Evolutionary conservation across 768 basidiomycete species (phyloP).

Genomic region (Mycena vitilis): DNA sequence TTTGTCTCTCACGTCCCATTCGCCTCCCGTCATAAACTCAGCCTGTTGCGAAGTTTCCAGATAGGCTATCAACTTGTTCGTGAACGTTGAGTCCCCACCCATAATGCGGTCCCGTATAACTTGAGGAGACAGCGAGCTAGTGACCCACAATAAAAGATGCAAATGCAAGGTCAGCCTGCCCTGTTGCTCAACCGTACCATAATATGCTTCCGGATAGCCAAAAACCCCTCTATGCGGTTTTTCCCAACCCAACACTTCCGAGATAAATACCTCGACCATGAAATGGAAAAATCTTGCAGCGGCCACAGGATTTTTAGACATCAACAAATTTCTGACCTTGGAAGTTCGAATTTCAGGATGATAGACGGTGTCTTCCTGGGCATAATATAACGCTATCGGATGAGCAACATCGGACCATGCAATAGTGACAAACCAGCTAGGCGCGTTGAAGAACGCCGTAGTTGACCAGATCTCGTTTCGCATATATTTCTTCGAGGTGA

Average conservation of each 20-base stretch:
- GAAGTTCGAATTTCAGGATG: not conserved
- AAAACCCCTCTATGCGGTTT: slow-evolving; percentile 37
- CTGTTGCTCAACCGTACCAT: slow-evolving; percentile 51
- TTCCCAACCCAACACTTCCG: slow-evolving; percentile 40
- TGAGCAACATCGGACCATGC: not conserved
- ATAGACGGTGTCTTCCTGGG: not conserved
- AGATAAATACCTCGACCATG: slow-evolving; percentile 44
- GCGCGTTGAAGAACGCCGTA: slow-evolving; percentile 15
- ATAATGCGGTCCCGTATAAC: slow-evolving; percentile 46
- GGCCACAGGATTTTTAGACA: slow-evolving; percentile 44
- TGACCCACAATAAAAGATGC: slow-evolving; percentile 52
- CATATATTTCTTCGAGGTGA: slow-evolving; percentile 24
- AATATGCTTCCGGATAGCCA: slow-evolving; percentile 45
- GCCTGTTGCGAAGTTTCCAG: slow-evolving; percentile 46
- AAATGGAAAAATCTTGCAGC: slow-evolving; percentile 48
- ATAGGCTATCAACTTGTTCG: slow-evolving; percentile 41
- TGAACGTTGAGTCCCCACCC: slow-evolving; percentile 40
- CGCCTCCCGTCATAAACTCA: slow-evolving; percentile 47
- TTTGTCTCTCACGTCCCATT: slow-evolving; percentile 34
- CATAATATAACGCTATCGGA: slow-evolving; percentile 11
- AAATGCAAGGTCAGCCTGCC: slow-evolving; percentile 51
- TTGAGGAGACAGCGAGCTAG: slow-evolving; percentile 43
- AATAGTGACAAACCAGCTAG: slow-evolving; percentile 4
- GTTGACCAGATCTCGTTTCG: slow-evolving; percentile 27
- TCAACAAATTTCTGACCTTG: not conserved